Evolutionary conservation across 179 eudicot species (phyloP).

Genomic region (Spergularia azorica): DNA sequence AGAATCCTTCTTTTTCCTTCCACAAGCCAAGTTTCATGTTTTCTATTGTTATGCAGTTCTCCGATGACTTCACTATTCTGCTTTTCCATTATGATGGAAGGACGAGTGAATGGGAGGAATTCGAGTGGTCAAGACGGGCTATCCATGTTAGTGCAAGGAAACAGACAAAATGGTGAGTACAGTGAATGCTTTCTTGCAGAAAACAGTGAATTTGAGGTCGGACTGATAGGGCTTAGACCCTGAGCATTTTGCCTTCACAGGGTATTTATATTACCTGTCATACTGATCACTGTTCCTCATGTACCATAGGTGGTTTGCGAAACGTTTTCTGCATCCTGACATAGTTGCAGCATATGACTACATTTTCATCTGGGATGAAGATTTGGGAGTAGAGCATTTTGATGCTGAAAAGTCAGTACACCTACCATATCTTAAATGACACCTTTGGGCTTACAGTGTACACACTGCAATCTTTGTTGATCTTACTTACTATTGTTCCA

Average conservation of each 20-base stretch:
- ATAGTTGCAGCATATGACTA: slow-evolving; percentile 69
- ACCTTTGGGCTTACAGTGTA: neutral
- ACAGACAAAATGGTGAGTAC: slow-evolving; percentile 65
- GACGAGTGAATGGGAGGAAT: slow-evolving; percentile 63
- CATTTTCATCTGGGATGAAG: slow-evolving; percentile 83
- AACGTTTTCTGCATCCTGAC: slow-evolving; percentile 71
- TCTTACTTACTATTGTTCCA: slow-evolving; percentile 15
- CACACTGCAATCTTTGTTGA: neutral
- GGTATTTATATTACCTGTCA: neutral
- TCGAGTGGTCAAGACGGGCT: slow-evolving; percentile 71
- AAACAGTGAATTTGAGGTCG: too few species aligned
- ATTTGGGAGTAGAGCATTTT: slow-evolving; percentile 65
- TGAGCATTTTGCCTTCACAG: neutral
- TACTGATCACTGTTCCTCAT: slow-evolving; percentile 2
- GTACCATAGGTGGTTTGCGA: slow-evolving; percentile 69
- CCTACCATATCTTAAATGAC: neutral
- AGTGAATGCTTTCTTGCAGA: too few species aligned
- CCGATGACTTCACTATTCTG: slow-evolving; percentile 45
- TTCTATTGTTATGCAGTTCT: slow-evolving; percentile 32
- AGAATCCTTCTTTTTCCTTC: neutral
- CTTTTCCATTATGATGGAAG: slow-evolving; percentile 69
- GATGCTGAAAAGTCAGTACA: slow-evolving; percentile 56
- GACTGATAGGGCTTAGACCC: too few species aligned
- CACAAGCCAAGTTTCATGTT: neutral
- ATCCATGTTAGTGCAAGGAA: slow-evolving; percentile 61